phyloP scores from a whole-genome alignment of 148 eudicot genomes.

The Rhododendron ovatum region DNA sequence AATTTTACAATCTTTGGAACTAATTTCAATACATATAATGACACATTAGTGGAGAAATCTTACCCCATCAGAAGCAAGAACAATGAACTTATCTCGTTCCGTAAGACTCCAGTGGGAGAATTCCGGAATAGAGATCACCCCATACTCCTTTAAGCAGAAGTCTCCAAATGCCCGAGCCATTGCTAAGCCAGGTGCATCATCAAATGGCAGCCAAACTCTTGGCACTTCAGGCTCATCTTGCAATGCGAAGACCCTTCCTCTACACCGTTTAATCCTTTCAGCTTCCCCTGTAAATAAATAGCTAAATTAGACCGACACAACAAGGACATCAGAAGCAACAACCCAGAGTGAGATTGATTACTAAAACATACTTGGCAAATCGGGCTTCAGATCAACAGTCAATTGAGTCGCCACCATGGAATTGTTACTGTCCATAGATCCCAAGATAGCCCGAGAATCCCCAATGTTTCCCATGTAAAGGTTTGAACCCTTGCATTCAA shows the following conservation, averaged over 20 bases:
- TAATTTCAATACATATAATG: not conserved
- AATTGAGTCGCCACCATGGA: constrained; percentile 73
- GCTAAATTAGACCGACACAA: constrained; percentile 5
- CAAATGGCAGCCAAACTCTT: constrained; percentile 97
- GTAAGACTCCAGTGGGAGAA: constrained; percentile 66
- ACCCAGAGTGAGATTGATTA: not conserved
- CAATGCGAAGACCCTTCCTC: constrained; percentile 94
- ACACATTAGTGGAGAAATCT: constrained; percentile 12
- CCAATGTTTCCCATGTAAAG: constrained; percentile 87
- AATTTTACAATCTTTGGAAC: not conserved
- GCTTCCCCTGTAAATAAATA: constrained; percentile 63
- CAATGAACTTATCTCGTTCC: constrained; percentile 81
- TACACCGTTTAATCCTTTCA: constrained; percentile 89
- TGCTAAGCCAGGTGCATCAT: constrained; percentile 98
- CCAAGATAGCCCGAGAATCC: constrained; percentile 95
- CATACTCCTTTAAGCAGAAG: constrained; percentile 94
- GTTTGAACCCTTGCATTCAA: constrained; percentile 63
- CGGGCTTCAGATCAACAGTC: constrained; percentile 99
- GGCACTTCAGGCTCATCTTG: constrained; percentile 99
- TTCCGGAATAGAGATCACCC: constrained; percentile 93
- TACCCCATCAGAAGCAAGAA: constrained; percentile 99
- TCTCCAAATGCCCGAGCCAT: constrained; percentile 99
- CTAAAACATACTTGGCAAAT: constrained; percentile 73
- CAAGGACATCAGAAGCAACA: constrained; percentile 1
- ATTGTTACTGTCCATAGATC: constrained; percentile 59